phyloP scores from a whole-genome alignment of 306 rosid genomes.

The Purshia tridentata region DNA sequence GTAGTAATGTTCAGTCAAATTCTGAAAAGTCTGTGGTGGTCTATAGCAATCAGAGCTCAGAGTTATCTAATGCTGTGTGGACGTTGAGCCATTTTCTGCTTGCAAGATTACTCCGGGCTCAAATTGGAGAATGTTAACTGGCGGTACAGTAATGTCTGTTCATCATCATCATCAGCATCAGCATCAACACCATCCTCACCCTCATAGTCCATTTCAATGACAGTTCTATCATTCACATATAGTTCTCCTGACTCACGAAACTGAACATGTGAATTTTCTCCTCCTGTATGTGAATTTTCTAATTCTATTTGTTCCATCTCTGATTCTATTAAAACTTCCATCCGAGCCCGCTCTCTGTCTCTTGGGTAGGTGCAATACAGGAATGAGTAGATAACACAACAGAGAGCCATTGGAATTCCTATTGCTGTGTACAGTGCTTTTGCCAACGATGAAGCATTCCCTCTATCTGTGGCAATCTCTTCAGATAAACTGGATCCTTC shows the following conservation, averaged over 20 bases:
- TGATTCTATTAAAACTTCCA: constrained; percentile 53
- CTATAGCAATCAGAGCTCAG: not conserved
- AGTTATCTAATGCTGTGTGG: not conserved
- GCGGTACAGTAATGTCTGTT: constrained; percentile 49
- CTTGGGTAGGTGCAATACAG: constrained; percentile 55
- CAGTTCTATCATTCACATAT: constrained; percentile 27
- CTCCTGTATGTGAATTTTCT: constrained; percentile 25
- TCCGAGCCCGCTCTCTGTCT: constrained; percentile 51
- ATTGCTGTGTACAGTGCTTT: constrained; percentile 50
- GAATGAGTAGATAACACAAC: constrained; percentile 55
- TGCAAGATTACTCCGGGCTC: constrained; percentile 23
- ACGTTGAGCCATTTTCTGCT: not conserved
- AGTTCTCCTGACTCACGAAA: constrained; percentile 39
- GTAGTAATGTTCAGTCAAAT: not conserved
- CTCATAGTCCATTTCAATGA: constrained; percentile 48
- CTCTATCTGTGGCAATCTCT: constrained; percentile 49
- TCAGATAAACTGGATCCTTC: constrained; percentile 47
- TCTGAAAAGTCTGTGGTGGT: not conserved
- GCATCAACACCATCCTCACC: constrained; percentile 41
- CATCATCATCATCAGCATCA: constrained; percentile 49
- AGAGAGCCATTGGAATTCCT: constrained; percentile 59
- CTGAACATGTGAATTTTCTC: constrained; percentile 17
- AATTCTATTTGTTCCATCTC: constrained; percentile 46
- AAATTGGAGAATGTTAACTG: constrained; percentile 47
- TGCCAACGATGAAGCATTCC: constrained; percentile 53